Evolutionary conservation across 148 eudicot species (phyloP).

Genomic region (Gaultheria prostrata): DNA sequence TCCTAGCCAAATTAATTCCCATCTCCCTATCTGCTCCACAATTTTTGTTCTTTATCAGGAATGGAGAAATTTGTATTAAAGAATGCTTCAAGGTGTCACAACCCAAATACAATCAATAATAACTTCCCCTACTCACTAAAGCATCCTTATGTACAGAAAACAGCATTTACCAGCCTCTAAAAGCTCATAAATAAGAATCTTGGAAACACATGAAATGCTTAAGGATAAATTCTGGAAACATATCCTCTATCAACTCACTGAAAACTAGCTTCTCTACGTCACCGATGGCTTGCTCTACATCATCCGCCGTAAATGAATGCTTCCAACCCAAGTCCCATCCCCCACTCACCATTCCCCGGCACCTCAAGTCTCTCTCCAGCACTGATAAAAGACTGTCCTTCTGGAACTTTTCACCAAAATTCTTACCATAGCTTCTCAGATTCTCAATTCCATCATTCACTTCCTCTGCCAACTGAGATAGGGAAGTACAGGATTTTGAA

Average conservation of each 20-base stretch:
- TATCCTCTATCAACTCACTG: conserved; percentile 49
- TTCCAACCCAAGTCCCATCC: conserved; percentile 71
- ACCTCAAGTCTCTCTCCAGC: conserved; percentile 49
- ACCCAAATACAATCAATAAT: background rate
- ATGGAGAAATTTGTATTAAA: background rate
- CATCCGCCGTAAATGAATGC: conserved; percentile 35
- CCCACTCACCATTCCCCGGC: conserved; percentile 32
- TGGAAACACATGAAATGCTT: conserved; percentile 12
- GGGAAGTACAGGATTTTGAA: conserved; percentile 24
- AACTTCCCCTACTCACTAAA: background rate
- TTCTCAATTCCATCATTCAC: conserved; percentile 44
- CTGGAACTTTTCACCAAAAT: conserved; percentile 19
- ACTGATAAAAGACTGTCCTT: conserved; percentile 32
- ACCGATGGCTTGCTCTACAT: conserved; percentile 42
- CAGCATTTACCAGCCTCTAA: background rate
- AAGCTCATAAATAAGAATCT: background rate
- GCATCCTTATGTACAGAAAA: conserved; percentile 14
- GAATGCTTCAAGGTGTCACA: background rate
- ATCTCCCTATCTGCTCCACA: background rate
- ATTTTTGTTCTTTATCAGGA: background rate
- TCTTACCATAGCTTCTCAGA: conserved; percentile 32
- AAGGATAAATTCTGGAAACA: conserved; percentile 33
- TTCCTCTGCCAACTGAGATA: conserved; percentile 44
- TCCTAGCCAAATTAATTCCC: background rate
- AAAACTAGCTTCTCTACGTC: conserved; percentile 54